Conservation (phyloP, 805 yeast species). For the Lipomyces starkeyi region DNA sequence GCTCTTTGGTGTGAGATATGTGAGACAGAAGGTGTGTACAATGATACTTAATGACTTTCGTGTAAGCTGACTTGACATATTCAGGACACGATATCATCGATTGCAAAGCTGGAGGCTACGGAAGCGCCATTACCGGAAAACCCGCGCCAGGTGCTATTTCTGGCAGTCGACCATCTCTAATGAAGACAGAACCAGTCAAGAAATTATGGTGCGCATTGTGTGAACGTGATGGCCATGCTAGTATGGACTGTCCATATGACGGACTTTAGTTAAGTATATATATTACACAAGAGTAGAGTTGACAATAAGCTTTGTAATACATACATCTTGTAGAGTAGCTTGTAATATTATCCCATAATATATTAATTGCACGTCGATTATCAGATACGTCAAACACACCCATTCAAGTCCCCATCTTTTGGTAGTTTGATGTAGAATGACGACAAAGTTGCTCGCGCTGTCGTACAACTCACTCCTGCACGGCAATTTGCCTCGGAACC, state of each 20-base stretch:
- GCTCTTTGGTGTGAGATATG: conserved; percentile 28
- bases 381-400: not conserved
- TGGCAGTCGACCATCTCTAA: not conserved
- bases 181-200: conserved; percentile 45
- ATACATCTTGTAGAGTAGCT: not conserved
- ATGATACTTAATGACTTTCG: not conserved
- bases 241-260: conserved; percentile 86
- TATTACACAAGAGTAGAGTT: not conserved
- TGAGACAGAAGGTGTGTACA: conserved; percentile 23
- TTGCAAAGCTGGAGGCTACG: conserved; percentile 19
- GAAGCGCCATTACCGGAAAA: not conserved
- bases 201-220: conserved; percentile 90
- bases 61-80: not conserved
- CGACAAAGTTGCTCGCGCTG: too few species aligned
- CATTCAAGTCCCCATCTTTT: too few species aligned
- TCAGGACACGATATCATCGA: conserved; percentile 35
- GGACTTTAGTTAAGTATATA: not conserved
- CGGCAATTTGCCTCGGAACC: too few species aligned
- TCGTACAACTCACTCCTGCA: too few species aligned
- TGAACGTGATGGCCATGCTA: conserved; percentile 87
- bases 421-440: too few species aligned
- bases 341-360: not conserved
- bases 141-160: not conserved
- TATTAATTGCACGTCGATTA: not conserved
- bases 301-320: not conserved